These are phyloP conservation scores for Gaultheria prostrata DNA, from an alignment of 148 eudicot genomes.

Conservation along the genomic window DNA sequence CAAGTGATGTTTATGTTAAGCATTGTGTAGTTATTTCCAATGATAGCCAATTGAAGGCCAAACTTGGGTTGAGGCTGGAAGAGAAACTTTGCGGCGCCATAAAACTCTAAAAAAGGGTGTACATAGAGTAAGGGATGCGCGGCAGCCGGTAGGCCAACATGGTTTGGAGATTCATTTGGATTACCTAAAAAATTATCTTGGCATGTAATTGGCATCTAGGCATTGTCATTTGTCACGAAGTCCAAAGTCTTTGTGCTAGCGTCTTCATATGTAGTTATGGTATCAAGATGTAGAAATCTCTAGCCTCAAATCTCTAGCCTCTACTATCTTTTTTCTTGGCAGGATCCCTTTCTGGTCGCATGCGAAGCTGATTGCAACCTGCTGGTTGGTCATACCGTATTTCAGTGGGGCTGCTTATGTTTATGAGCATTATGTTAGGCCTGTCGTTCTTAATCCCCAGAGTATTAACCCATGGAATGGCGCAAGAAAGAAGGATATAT, in stretches of 20 bases:
- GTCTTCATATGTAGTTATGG: background rate
- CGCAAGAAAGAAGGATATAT: constrained; percentile 57
- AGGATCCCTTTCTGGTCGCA: constrained; percentile 96
- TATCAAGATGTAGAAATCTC: background rate
- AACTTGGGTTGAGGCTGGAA: background rate
- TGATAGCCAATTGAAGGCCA: background rate
- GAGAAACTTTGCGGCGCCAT: background rate
- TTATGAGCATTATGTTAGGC: constrained; percentile 78
- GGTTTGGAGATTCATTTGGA: background rate
- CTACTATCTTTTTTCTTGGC: constrained; percentile 20
- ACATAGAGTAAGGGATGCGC: background rate
- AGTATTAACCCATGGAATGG: constrained; percentile 64
- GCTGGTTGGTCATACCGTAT: constrained; percentile 96
- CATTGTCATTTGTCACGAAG: background rate
- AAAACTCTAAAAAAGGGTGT: background rate
- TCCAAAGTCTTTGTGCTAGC: background rate
- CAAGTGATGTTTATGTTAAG: background rate
- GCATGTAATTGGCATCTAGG: background rate
- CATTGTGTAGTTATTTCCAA: background rate
- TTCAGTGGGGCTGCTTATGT: constrained; percentile 97
- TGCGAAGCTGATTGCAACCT: constrained; percentile 66
- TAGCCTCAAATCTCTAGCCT: background rate
- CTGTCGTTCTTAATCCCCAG: constrained; percentile 50
- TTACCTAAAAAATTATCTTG: background rate
- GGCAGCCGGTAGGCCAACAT: background rate